phyloP scores from a whole-genome alignment of 225 moss, liverwort and hornwort species.

The Takakia lepidozioides region DNA sequence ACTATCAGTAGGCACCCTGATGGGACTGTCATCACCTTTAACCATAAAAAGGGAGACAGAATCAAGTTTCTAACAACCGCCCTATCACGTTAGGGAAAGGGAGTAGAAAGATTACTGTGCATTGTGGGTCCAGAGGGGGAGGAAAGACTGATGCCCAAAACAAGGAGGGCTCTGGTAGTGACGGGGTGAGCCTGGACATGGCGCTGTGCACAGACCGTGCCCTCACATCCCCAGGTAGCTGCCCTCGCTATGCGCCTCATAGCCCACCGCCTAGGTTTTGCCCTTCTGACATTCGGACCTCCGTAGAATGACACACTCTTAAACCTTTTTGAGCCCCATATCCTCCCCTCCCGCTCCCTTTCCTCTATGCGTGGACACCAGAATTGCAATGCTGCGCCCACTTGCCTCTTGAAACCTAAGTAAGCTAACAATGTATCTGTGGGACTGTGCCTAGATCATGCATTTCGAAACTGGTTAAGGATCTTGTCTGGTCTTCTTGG shows the following conservation, averaged over 20 bases:
- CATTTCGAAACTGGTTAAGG: too few relatives aligned
- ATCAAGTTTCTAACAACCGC: too few relatives aligned
- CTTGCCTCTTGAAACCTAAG: too few relatives aligned
- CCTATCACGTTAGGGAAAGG: too few relatives aligned
- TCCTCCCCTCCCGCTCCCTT: not conserved
- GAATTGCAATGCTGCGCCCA: not conserved
- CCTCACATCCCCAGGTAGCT: conserved; percentile 26
- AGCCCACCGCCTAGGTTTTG: too few relatives aligned
- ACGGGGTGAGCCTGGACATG: conserved; percentile 30
- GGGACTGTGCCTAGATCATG: too few relatives aligned
- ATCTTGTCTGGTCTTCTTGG: too few relatives aligned
- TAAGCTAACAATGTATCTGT: not conserved
- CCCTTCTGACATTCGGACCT: too few relatives aligned
- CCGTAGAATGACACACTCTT: too few relatives aligned
- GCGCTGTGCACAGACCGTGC: conserved; percentile 11
- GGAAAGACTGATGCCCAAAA: conserved; percentile 12
- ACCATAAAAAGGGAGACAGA: too few relatives aligned
- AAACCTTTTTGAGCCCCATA: conserved; percentile 2
- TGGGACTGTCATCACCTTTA: too few relatives aligned
- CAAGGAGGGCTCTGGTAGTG: conserved; percentile 17
- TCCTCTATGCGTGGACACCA: not conserved
- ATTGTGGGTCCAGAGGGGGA: conserved; percentile 9
- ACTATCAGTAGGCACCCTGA: too few relatives aligned
- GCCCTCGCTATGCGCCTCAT: conserved; percentile 2
- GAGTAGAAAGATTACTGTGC: conserved; percentile 33